phyloP scores from a whole-genome alignment of 2,329 filamentous ascomycete genomes.

The Phoma sp. region DNA sequence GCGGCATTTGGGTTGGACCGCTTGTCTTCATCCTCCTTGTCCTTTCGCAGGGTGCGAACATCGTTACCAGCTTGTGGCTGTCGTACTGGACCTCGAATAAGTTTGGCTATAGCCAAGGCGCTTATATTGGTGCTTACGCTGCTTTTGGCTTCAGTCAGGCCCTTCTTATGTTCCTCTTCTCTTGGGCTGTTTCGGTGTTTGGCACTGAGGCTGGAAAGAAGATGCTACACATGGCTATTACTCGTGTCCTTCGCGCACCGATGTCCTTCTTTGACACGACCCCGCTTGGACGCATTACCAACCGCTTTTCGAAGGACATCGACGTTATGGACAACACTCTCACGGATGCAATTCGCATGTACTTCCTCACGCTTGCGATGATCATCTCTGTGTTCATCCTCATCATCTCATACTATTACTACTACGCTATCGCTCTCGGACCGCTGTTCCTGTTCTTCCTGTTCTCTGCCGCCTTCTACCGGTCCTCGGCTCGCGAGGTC shows the following conservation, averaged over 20 bases:
- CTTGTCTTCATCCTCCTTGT: constrained; percentile 69
- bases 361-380: constrained; percentile 77
- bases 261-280: constrained; percentile 98
- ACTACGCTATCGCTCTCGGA: constrained; percentile 74
- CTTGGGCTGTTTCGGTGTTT: constrained; percentile 75
- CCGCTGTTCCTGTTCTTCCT: constrained; percentile 79
- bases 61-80: constrained; percentile 87
- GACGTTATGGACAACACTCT: constrained; percentile 96
- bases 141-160: constrained; percentile 32
- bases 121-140: constrained; percentile 69
- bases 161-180: constrained; percentile 72
- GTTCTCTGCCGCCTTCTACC: constrained; percentile 84
- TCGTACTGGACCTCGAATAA: constrained; percentile 90
- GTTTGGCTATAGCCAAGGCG: constrained; percentile 69
- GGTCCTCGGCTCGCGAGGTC: constrained; percentile 87
- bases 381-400: constrained; percentile 73
- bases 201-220: constrained; percentile 82
- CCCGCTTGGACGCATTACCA: constrained; percentile 91
- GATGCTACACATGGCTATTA: constrained; percentile 82
- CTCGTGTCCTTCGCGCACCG: constrained; percentile 70
- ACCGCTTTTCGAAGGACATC: constrained; percentile 93
- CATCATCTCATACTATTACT: constrained; percentile 95
- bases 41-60: constrained; percentile 81
- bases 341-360: constrained; percentile 90
- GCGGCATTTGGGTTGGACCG: constrained; percentile 71